Base-by-base conservation (phyloP, 352 stramenopile genomes). In the Globisporangium acanthophoron region DNA sequence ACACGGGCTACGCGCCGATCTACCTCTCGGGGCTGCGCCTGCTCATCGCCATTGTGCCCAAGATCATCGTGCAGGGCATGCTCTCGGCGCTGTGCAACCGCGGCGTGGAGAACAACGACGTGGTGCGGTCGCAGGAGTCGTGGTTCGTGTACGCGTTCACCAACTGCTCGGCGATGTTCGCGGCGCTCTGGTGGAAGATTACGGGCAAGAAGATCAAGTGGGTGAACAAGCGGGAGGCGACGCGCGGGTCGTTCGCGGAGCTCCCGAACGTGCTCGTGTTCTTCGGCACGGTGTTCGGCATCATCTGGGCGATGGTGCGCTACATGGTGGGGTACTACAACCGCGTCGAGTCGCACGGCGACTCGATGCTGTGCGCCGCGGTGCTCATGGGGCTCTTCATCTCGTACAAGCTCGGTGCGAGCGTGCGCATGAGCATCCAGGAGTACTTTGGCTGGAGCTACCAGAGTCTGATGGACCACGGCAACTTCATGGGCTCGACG, bases 401-500 rank as follows among this genome's bases (percentile, higher is more conserved):
- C 49, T 68, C 78, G 12, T 82, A 80, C 66, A 90, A 91, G 61
- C 65, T 94, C 33, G 82, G 74, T n/a, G 78, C 84, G 8, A 90
- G 69, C 52, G 84, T 94, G 53, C 84, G 81, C 31, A 94, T 94
- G 84, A 92, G 73, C 59, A 87, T 89, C 61, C 84, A 94, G 62
- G 80, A 90, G 58, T 94, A 94, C 68, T 94, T 94, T 63, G 84
- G 84, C 56, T 94, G 84, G 84, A 92, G 81, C 64, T 90, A 94
- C 78, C 71, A 87, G 62, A 94, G 84, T 73, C 64, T 94, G 55
- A 91, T 85, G 71, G 84, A 94, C 67, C 79, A 94, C 62, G 84
- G 84, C 44, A 94, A 94, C 76, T 90, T 94, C 51, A 87, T 94
- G 70, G 84, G 84, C 64, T 86, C 76, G 33, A 84, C 84, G 49